Evolutionary conservation across 352 stramenopile genomes (phyloP), one percentile per base, ranked within the genome.

Genomic region (Phytophthora megakarya): DNA sequence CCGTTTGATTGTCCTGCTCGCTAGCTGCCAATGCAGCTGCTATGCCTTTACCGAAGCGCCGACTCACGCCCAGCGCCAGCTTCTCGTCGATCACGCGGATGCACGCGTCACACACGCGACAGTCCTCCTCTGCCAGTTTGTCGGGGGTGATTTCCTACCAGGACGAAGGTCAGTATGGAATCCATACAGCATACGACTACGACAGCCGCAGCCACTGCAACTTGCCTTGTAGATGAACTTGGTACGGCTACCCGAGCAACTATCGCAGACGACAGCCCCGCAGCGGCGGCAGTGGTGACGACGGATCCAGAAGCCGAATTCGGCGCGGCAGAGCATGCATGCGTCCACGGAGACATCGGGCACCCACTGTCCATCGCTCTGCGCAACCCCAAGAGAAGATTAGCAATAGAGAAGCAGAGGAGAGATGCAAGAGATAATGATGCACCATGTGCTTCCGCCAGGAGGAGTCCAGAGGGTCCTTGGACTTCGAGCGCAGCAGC

Each of bases 201-300:
- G 32, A 13, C 21, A 43, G 13, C 6, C 15, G 12, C 21, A 43
- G 13, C 6, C 15, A 0, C 10, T 35, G 10, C 21, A 3, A 56
- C 44, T 37, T 54, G 85, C 85, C 79, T 93, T 91, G 72, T 94
- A 89, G 38, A 96, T 93, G 65, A 94, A 92, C 44, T 86, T 86
- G 26, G 87, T 94, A 33, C 85, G 82, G 54, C 76, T 92, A 7
- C 77, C 74, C 8, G 88, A 94, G 65, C 89, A 97, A 11, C 71
- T 38, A 38, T 93, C 79, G 51, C 89, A 97, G 8, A 95, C 80
- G 19, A 94, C 76, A 8, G 83, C 82, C 11, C 89, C 89, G 33
- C 89, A 97, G n/a, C 84, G 84, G 6, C 89, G 86, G 61, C 89
- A 97, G 65, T 97, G 89, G 72, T 97, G 89, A 61, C 90, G 89